A percentile compares a stretch with the other conserved stretches of the same genome.
phyloP scores from a whole-genome alignment of 2,329 filamentous ascomycete species.

The Exophiala lecanii-corni region DNA sequence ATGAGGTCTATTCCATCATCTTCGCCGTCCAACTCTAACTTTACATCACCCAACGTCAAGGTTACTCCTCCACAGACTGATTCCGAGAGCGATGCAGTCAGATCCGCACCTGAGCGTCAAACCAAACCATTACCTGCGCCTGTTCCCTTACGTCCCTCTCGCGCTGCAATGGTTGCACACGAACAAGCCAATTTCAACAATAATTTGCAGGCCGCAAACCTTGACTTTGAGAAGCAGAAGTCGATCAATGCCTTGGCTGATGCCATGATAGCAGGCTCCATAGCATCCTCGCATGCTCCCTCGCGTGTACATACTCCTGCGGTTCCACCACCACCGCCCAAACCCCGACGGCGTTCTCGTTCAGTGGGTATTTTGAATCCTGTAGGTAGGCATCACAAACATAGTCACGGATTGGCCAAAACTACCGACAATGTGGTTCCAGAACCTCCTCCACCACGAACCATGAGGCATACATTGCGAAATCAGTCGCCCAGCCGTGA shows the following conservation, averaged over 20 bases:
- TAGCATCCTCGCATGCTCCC: constrained; percentile 40
- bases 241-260: constrained; percentile 39
- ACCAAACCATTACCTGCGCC: constrained; percentile 13
- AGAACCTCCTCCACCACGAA: constrained; percentile 14
- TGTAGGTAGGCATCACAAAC: constrained; percentile 25
- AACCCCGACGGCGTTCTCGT: constrained; percentile 36
- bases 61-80: constrained; percentile 16
- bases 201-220: constrained; percentile 3
- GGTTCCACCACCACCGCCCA: constrained; percentile 34
- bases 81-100: constrained; percentile 13
- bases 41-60: constrained; percentile 7
- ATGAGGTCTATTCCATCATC: constrained; percentile 1
- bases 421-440: constrained; percentile 21
- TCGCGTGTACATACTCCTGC: constrained; percentile 35
- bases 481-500: constrained; percentile 33
- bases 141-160: constrained; percentile 8
- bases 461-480: constrained; percentile 41
- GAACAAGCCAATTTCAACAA: constrained; percentile 6
- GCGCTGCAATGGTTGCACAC: constrained; percentile 14
- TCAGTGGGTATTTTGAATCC: constrained; percentile 32
- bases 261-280: constrained; percentile 45
- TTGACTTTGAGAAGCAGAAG: constrained; percentile 16
- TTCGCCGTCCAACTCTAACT: constrained; percentile 1
- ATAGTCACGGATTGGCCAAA: constrained; percentile 23
- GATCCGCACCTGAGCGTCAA: neutral